Base-by-base conservation (phyloP, 352 stramenopile species). In the Phytopythium sindhum region DNA sequence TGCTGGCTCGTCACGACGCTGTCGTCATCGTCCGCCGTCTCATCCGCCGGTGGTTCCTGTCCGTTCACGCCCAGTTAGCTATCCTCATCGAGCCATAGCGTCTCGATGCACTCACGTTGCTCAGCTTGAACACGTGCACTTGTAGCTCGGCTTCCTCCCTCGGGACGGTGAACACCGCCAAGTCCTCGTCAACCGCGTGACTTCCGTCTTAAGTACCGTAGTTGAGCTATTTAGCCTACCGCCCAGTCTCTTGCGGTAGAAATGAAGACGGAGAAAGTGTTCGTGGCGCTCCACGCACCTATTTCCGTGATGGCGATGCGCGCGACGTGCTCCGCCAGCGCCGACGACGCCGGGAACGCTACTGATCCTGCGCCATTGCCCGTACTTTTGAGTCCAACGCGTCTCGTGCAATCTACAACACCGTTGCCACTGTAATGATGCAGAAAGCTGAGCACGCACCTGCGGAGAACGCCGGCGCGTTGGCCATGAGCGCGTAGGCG, bases 1-100 rank as follows among this genome's bases (percentile, higher is more conserved):
- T 89, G 89, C 60, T 96, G 81, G 54, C 84, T 96, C 14, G 84
- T 93, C 57, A 86, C 75, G 19, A 90, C 78, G 56, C 80, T 89
- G 44, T 96, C 89, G 51, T 96, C 85, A 28, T 93, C 84, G 7
- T 93, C 84, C 21, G 80, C 71, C 0, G 82, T 91, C 65, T 94
- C 85, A 66, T 96, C 85, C 12, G 73, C 77, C 9, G 72, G 69
- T 9, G 69, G 65, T 66, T 96, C 85, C 79, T 94, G 66, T 17
- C 3, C 23, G 24, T 9, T 23, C 14, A 23, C 3, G 3, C 5
- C 5, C 3, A 37, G 52, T 50, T 50, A 57, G 52, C 19, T 7
- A 12, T 2, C 21, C 6, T 17, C 21, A 1, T 14, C 0, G n/a
- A 7, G 17, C 7, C 24, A 26, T 0, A 37, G n/a, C 26, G 6